Evolutionary conservation across 176 grass and related monocot species (phyloP).

Genomic region (Luzula sylvatica): DNA sequence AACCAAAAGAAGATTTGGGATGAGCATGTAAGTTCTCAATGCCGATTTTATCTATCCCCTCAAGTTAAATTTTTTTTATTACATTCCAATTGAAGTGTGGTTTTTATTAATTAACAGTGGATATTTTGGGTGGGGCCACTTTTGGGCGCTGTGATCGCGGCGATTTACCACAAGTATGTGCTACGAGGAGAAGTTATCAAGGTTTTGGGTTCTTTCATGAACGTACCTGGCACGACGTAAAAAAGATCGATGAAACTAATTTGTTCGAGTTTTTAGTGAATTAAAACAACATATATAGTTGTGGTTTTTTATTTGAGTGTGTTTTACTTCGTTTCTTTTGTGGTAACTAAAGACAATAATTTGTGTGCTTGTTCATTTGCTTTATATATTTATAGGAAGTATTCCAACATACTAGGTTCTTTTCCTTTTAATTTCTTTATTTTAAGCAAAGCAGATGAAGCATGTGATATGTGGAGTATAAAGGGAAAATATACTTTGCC

Average conservation of each 20-base stretch:
- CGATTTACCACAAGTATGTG: slow-evolving; percentile 58
- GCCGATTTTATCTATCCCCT: neutral
- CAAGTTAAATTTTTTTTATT: too few relatives aligned
- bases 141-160: slow-evolving; percentile 45
- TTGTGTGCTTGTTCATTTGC: too few relatives aligned
- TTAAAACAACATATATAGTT: neutral
- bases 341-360: neutral
- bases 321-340: neutral
- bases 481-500: too few relatives aligned
- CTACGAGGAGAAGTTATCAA: slow-evolving; percentile 39
- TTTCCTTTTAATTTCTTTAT: too few relatives aligned
- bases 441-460: too few relatives aligned
- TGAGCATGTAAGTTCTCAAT: slow-evolving; percentile 37
- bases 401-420: too few relatives aligned
- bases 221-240: slow-evolving; percentile 26
- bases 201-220: slow-evolving; percentile 50
- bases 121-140: slow-evolving; percentile 86
- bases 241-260: neutral
- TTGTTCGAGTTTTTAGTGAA: neutral
- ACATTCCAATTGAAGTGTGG: too few relatives aligned
- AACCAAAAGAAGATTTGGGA: slow-evolving; percentile 43
- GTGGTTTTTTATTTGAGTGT: neutral
- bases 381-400: too few relatives aligned
- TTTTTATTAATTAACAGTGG: slow-evolving; percentile 55
- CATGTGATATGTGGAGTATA: too few relatives aligned